phyloP scores from a whole-genome alignment of 257 asterid species.

The Craterostigma plantagineum region DNA sequence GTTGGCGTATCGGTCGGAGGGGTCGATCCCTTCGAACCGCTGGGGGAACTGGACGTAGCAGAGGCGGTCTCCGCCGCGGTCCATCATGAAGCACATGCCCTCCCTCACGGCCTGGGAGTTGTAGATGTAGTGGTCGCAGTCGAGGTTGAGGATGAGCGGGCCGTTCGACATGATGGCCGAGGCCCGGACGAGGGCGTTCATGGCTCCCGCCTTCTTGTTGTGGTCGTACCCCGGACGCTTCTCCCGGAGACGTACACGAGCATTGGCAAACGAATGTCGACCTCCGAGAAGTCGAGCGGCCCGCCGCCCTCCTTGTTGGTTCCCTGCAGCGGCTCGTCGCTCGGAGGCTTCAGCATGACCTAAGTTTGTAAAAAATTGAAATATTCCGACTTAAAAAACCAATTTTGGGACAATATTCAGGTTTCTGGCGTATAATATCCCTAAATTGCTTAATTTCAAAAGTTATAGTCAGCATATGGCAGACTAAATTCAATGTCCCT shows the following conservation, averaged over 20 bases:
- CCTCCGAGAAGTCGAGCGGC: slow-evolving; percentile 38
- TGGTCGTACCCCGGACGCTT: slow-evolving; percentile 74
- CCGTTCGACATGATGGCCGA: slow-evolving; percentile 79
- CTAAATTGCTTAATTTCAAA: too few species aligned
- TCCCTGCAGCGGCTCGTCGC: slow-evolving; percentile 47
- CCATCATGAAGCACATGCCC: slow-evolving; percentile 90
- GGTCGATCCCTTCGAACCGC: slow-evolving; percentile 71
- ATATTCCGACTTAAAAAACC: background rate
- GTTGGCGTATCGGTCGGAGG: slow-evolving; percentile 66
- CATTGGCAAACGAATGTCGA: slow-evolving; percentile 66
- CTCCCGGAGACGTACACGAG: slow-evolving; percentile 72
- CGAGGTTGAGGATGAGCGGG: slow-evolving; percentile 63
- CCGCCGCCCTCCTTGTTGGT: slow-evolving; percentile 15
- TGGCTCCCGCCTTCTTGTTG: slow-evolving; percentile 83
- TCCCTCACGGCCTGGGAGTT: slow-evolving; percentile 61
- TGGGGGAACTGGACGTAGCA: slow-evolving; percentile 75
- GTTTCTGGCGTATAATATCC: too few species aligned
- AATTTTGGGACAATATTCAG: too few species aligned
- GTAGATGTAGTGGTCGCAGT: slow-evolving; percentile 73
- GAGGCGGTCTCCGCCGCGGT: slow-evolving; percentile 69
- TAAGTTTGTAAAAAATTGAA: slow-evolving; percentile 7
- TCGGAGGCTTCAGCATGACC: slow-evolving; percentile 85
- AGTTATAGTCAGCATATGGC: too few species aligned
- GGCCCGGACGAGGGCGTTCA: slow-evolving; percentile 76
- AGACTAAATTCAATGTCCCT: too few species aligned